Base-by-base conservation (phyloP, 106 monocot genomes). In the Triglochin maritima region DNA sequence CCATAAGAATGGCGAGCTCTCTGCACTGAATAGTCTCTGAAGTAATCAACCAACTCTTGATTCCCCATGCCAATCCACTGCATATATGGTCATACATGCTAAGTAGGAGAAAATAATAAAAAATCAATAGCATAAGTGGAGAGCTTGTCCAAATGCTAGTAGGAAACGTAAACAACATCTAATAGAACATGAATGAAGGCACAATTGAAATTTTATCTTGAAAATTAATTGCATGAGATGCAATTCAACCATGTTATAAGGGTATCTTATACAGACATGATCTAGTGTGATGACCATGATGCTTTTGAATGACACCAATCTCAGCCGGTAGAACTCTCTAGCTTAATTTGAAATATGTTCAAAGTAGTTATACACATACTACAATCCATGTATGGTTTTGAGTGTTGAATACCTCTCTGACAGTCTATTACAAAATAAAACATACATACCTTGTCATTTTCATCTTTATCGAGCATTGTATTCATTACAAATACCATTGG, bases 1-100 rank as follows among this genome's bases (percentile, higher is more conserved):
- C 96, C 91, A 86, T 96, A 96, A 3, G 96, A 85, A 75, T 96
- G 90, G 0, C 87, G 83, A 65, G 91, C 90, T 67, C 76, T 96
- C n/a, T 64, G 70, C 61, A 82, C 87, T 66, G 71, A 81, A 82
- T 96, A 96, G 11, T 65, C 2, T 11, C 14, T 69, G 71, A 96
- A 96, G 73, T 96, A 96, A 13, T 96, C 91, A 49, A 96, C 78
- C 9, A 96, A 74, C 57, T 96, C 96, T 79, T 91, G 96, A 71
- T 88, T 96, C 45, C 96, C 96, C 96, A 96, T 96, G 45, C 96
- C 96, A 69, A 82, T 70, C 87, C 83, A 88, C 96, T 96, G 71
- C 47, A 16, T 16, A 52, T 12, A 16, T 15, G 12, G 63, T 46
- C 44, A 47, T 11, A 46, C 6, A 60, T 29, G 42, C 1, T 7